These are phyloP conservation scores for Mortierella sp. DNA, from an alignment of 371 early-diverging fungal genomes.

Conservation along the genomic window DNA sequence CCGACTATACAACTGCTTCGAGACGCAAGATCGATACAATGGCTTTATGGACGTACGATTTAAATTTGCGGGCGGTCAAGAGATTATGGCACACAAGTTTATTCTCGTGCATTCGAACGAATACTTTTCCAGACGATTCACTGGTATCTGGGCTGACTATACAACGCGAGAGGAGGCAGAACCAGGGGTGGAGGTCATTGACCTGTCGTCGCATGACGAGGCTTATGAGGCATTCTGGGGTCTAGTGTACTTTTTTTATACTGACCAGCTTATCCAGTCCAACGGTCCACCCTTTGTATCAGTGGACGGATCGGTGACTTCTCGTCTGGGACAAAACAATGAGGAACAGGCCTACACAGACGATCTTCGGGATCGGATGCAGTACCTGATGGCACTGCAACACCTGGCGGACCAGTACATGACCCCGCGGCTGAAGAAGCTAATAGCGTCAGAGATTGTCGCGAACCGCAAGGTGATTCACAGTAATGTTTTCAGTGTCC, in stretches of 20 bases:
- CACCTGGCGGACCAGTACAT: slow-evolving; percentile 9
- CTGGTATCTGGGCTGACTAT: slow-evolving; percentile 4
- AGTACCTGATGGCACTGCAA: slow-evolving; percentile 23
- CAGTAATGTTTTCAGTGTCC: slow-evolving; percentile 21
- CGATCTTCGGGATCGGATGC: slow-evolving; percentile 4
- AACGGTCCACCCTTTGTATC: slow-evolving; percentile 6
- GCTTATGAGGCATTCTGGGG: slow-evolving; percentile 25
- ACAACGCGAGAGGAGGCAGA: slow-evolving; percentile 3
- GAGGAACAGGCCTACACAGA: background rate
- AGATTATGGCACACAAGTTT: slow-evolving; percentile 37
- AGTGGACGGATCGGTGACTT: background rate
- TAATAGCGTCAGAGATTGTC: slow-evolving; percentile 19
- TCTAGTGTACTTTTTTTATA: slow-evolving; percentile 27
- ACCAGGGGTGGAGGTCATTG: slow-evolving; percentile 8
- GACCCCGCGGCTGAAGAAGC: slow-evolving; percentile 5
- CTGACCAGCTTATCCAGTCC: slow-evolving; percentile 8
- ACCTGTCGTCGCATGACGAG: slow-evolving; percentile 3
- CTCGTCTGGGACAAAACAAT: background rate
- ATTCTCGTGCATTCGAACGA: slow-evolving; percentile 16
- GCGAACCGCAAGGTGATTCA: background rate
- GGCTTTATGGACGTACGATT: slow-evolving; percentile 45
- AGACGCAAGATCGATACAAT: slow-evolving; percentile 16
- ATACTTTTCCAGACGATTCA: slow-evolving; percentile 11
- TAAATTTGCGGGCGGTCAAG: slow-evolving; percentile 2
- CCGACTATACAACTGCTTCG: slow-evolving; percentile 9